These are phyloP conservation scores for Tetradesmus obliquus DNA, from an alignment of 139 green algal genomes.

Conservation along the genomic window DNA sequence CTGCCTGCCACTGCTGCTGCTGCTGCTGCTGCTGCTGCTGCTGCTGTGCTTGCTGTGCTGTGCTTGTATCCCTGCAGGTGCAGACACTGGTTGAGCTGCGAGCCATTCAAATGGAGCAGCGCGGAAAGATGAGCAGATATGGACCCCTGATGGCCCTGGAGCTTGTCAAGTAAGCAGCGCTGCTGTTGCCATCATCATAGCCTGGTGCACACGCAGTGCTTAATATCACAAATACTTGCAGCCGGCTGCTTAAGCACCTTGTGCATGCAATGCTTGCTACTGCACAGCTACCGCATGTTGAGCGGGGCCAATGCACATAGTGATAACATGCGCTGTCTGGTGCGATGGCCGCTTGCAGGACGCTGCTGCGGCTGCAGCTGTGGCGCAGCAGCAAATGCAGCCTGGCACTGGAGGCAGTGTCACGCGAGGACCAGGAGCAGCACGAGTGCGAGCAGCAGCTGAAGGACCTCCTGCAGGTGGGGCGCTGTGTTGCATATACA, in stretches of 20 bases:
- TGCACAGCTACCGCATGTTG: not conserved
- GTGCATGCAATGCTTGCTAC: not conserved
- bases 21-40: not conserved
- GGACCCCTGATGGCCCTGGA: conserved; percentile 59
- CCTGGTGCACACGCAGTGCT: too few species aligned
- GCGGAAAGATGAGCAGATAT: conserved; percentile 63
- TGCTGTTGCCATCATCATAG: not conserved
- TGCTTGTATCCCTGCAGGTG: conserved; percentile 44
- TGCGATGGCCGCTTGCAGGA: conserved; percentile 19
- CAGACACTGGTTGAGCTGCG: conserved; percentile 71
- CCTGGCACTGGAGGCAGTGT: conserved; percentile 14
- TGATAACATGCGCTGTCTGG: not conserved
- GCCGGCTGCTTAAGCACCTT: not conserved
- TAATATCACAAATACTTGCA: too few species aligned
- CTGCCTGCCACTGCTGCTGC: too few species aligned
- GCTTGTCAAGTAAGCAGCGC: conserved; percentile 54
- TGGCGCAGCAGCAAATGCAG: conserved; percentile 32
- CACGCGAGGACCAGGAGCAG: conserved; percentile 22
- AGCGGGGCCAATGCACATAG: not conserved
- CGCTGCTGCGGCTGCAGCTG: conserved; percentile 28
- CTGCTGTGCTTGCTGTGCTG: not conserved
- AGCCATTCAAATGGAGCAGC: conserved; percentile 59
- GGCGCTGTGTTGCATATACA: not conserved
- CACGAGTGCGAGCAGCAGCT: conserved; percentile 32
- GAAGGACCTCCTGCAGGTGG: conserved; percentile 25